Evolutionary conservation across 108 stramenopile genomes (phyloP).

Genomic region (Phaeodactylum tricornutum): DNA sequence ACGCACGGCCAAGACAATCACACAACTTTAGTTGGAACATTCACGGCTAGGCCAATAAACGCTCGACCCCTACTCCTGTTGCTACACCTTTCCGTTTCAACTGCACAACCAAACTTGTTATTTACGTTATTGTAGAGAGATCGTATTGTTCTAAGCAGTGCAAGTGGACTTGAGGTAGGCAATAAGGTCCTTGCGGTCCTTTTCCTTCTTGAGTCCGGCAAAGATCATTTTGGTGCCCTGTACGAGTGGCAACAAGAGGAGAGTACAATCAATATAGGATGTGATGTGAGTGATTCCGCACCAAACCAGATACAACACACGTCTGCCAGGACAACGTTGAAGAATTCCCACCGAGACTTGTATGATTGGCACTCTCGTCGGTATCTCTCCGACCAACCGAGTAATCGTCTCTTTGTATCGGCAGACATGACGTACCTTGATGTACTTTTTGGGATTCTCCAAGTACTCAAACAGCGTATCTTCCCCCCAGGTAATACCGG

Average conservation of each 20-base stretch:
- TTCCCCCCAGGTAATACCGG: conserved; percentile 90
- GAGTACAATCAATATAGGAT: background rate
- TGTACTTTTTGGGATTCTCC: conserved; percentile 99
- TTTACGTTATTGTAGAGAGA: no score
- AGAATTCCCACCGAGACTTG: background rate
- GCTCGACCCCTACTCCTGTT: no score
- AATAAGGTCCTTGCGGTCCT: conserved; percentile 96
- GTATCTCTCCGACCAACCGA: background rate
- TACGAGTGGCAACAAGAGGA: background rate
- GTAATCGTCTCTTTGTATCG: background rate
- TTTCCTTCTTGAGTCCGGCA: conserved; percentile 97
- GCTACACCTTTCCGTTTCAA: no score
- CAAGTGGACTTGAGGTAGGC: conserved; percentile 94
- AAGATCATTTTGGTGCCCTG: conserved; percentile 99
- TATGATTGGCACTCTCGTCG: background rate
- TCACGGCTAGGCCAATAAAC: no score
- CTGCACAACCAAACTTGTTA: no score
- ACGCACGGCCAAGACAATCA: no score
- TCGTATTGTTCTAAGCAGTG: conserved; percentile 25
- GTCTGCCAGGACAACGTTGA: conserved; percentile 4
- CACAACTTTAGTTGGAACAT: no score
- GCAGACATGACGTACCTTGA: conserved; percentile 81
- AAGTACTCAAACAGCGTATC: conserved; percentile 96
- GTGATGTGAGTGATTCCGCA: background rate
- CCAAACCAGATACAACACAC: background rate